Percentiles rank a stretch among this genome's conserved stretches.
These are phyloP conservation scores for Solanum sparsipilum DNA, from an alignment of 257 asterid species.

Conservation along the genomic window DNA sequence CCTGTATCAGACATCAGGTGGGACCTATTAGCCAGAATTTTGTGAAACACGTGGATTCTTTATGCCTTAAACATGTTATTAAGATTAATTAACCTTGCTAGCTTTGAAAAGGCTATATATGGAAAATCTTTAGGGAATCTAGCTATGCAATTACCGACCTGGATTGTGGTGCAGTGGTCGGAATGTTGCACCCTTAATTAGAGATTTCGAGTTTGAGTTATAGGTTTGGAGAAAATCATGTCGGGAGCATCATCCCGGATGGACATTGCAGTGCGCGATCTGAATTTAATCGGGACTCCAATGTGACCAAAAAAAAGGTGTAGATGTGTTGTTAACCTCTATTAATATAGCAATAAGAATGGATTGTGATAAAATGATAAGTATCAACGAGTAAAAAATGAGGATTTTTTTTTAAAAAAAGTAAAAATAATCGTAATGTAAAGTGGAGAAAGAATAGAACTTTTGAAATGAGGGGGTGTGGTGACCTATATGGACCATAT, in stretches of 20 bases:
- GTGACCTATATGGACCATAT: not conserved
- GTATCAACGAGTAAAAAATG: too few species aligned
- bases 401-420: not conserved
- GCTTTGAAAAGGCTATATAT: not conserved
- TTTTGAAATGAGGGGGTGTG: not conserved
- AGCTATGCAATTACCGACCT: not conserved
- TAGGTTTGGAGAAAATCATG: too few species aligned
- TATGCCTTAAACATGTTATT: not conserved
- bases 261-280: accelerated
- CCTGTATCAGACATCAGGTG: not conserved
- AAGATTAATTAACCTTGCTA: not conserved
- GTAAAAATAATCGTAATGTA: not conserved
- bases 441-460: not conserved
- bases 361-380: too few species aligned
- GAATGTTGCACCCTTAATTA: accelerated
- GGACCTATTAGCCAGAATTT: not conserved
- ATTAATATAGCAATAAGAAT: too few species aligned
- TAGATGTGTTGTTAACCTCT: not conserved
- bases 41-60: not conserved
- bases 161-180: accelerated
- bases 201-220: accelerated
- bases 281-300: too few species aligned
- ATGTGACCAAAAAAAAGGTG: too few species aligned
- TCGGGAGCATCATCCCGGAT: accelerated
- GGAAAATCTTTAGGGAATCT: not conserved